These are phyloP conservation scores for Buddleja alternifolia DNA, from an alignment of 257 asterid genomes.

Conservation along the genomic window DNA sequence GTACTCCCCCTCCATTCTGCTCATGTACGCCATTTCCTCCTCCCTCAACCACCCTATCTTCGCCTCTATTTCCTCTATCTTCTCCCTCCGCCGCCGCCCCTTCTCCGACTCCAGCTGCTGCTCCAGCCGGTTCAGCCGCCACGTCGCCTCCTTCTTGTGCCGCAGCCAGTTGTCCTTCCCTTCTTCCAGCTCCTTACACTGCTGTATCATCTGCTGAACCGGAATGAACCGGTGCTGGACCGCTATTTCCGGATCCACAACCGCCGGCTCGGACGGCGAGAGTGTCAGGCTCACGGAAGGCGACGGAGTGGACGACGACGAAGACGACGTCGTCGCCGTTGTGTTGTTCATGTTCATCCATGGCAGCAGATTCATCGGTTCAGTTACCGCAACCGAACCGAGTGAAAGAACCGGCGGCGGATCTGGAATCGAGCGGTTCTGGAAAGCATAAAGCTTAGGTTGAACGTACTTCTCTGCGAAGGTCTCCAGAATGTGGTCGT, in stretches of 20 bases:
- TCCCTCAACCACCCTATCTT: conserved; percentile 56
- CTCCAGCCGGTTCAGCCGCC: conserved; percentile 80
- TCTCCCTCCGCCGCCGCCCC: conserved; percentile 62
- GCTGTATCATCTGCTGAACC: conserved; percentile 53
- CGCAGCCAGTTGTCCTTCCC: conserved; percentile 66
- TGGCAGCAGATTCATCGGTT: conserved; percentile 44
- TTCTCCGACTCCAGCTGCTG: conserved; percentile 79
- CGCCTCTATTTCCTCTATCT: conserved; percentile 60
- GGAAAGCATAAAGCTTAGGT: conserved; percentile 43
- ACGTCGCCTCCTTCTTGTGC: conserved; percentile 74
- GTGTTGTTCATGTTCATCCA: conserved; percentile 52
- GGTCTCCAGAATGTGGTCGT: conserved; percentile 75
- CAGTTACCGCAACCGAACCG: conserved; percentile 31
- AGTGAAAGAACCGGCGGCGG: conserved; percentile 56
- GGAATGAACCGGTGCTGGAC: conserved; percentile 33
- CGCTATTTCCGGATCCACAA: conserved; percentile 40
- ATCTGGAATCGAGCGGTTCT: conserved; percentile 35
- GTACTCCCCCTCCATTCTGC: conserved; percentile 66
- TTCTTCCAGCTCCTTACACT: conserved; percentile 68
- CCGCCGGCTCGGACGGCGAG: conserved; percentile 63
- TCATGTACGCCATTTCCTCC: conserved; percentile 55
- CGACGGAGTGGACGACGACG: conserved; percentile 52
- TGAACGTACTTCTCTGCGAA: conserved; percentile 87
- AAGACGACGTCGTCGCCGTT: conserved; percentile 50
- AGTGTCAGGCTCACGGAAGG: conserved; percentile 73